A percentile compares a stretch with the other conserved stretches of the same genome.
Evolutionary conservation across 78 protist genomes (phyloP).

Genomic region (Monosiga brevicollis): DNA sequence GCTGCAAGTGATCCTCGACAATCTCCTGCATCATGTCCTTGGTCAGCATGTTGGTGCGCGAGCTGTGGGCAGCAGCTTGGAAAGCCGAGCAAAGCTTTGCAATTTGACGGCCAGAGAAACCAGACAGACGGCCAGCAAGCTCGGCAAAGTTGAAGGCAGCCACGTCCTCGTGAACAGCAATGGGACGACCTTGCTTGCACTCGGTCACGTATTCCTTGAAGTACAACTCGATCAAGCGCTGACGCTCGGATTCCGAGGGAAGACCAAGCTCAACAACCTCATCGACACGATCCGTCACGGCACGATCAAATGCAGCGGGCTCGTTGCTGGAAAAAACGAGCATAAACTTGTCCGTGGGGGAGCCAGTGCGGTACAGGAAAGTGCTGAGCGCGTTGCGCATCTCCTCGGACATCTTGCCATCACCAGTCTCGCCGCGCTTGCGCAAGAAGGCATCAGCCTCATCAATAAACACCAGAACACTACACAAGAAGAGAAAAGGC

Average conservation of each 20-base stretch:
- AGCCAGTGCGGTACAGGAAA: not conserved
- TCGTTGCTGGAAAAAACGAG: not conserved
- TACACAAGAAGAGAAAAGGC: too few species aligned
- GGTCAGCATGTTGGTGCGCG: not conserved
- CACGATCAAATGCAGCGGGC: not conserved
- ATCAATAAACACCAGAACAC: not conserved
- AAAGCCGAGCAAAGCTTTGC: not conserved
- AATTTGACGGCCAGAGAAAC: not conserved
- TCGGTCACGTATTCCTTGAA: not conserved
- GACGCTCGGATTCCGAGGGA: not conserved
- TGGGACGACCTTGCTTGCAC: not conserved
- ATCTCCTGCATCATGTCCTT: not conserved
- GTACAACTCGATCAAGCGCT: not conserved
- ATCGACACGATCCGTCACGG: not conserved
- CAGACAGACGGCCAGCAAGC: not conserved
- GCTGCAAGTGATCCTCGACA: not conserved
- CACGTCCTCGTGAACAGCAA: not conserved
- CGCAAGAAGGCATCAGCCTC: conserved; percentile 1
- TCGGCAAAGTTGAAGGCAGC: not conserved
- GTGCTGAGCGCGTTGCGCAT: not conserved
- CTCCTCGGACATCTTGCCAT: not conserved
- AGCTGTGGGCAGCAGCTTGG: not conserved
- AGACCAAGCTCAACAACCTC: not conserved
- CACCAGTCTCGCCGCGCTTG: not conserved
- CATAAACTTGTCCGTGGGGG: not conserved